Evolutionary conservation across 2,329 filamentous ascomycete species (phyloP).

Genomic region (Fusarium sp.): DNA sequence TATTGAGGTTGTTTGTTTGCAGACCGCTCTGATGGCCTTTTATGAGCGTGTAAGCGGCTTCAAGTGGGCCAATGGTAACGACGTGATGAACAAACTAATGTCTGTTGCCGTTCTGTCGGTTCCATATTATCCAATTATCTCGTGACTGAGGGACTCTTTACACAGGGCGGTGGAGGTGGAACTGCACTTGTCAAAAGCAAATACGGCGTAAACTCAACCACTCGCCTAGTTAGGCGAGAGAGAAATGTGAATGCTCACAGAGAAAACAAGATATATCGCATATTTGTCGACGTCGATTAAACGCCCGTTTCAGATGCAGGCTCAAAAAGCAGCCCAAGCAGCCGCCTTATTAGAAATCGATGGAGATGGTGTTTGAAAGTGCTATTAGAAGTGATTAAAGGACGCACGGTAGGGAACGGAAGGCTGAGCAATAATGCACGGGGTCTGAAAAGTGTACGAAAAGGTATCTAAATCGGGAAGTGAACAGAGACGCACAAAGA

Average conservation of each 20-base stretch:
- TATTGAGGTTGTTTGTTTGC: neutral
- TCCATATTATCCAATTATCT: neutral
- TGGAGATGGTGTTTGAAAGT: neutral
- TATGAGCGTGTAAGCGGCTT: neutral
- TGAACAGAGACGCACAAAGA: neutral
- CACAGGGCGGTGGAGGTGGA: neutral
- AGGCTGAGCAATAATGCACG: neutral
- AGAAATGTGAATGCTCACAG: neutral
- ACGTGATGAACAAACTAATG: neutral
- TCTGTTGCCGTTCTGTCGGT: neutral
- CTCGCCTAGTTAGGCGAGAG: neutral
- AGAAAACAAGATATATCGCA: neutral
- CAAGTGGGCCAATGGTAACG: neutral
- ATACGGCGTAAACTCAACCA: neutral
- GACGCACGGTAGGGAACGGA: neutral
- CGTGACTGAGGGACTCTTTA: neutral
- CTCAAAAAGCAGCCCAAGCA: neutral
- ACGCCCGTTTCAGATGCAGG: neutral
- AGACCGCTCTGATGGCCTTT: conserved; percentile 8
- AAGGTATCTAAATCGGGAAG: neutral
- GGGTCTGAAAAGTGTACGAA: neutral
- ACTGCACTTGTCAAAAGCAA: neutral
- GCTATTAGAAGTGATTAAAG: neutral
- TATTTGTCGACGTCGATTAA: neutral
- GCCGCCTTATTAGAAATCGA: neutral